Evolutionary conservation across 768 basidiomycete genomes (phyloP), one percentile per base, ranked within the genome.

Genomic region (Hortiboletus flavorubellus): DNA sequence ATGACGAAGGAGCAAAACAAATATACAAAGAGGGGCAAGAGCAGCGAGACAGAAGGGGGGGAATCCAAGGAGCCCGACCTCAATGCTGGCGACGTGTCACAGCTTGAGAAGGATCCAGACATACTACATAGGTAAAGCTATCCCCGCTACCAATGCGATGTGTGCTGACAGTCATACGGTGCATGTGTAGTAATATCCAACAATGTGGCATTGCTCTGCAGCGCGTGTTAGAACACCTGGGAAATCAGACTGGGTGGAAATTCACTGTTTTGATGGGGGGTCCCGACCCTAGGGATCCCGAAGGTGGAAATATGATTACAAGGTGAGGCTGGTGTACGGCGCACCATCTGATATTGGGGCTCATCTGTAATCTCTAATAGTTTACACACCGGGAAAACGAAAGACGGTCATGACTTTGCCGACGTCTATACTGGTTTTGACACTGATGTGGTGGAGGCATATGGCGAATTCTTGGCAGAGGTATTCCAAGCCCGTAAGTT

Each of bases 191-290:
- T 26, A 49, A 50, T 29, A 44, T 49, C 1, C 26, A 49, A 31
- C 48, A 55, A 21, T 51, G 48, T 30, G 41, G 30, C 8, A 6
- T 49, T 8, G 33, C 54, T 16, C 54, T 55, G 3, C 31, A 37
- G 15, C 26, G 31, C 10, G 37, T 55, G 26, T 33, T 55, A 3
- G n/a, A 41, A 4, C 48, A 50, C 15, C 14, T 55, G 23, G 41
- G 15, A 2, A 21, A 18, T n/a, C 33, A 46, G 23, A 51, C 54
- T 1, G 43, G 48, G n/a, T 55, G 48, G 48, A 44, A 11, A 11
- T 55, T 55, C 23, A 30, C 42, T 2, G 7, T 55, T 9, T 37
- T 55, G 6, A 55, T 55, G 54, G 54, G 54, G 23, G 54, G 54
- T 18, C 41, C 34, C 2, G 49, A 50, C 29, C 37, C 49, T 6